Conservation (phyloP, 768 basidiomycete genomes). For the Lepiota venenata region DNA sequence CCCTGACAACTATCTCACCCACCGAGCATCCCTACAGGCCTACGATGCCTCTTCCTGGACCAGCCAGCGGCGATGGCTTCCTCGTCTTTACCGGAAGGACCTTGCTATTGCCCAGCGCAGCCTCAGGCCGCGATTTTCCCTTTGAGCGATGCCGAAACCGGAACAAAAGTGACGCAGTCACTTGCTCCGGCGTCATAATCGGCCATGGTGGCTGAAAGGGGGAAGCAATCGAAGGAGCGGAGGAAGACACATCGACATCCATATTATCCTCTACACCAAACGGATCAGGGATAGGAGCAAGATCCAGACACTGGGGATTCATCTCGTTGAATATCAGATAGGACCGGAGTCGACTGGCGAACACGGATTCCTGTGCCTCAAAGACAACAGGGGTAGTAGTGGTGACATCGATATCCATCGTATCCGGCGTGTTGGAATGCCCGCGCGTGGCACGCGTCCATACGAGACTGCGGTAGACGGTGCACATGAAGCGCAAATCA, state of each 20-base stretch:
- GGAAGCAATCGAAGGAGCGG: neutral
- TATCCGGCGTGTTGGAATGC: neutral
- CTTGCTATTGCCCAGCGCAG: neutral
- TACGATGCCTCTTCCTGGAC: neutral
- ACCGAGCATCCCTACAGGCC: neutral
- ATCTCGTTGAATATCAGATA: slow-evolving; percentile 8
- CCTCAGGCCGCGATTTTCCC: slow-evolving; percentile 6
- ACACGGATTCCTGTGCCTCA: slow-evolving; percentile 6
- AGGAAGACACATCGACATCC: neutral
- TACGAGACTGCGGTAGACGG: slow-evolving; percentile 7
- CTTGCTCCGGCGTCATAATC: slow-evolving; percentile 1
- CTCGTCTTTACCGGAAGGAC: neutral
- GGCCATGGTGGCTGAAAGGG: neutral
- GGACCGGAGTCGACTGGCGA: slow-evolving; percentile 6
- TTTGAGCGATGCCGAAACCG: slow-evolving; percentile 7
- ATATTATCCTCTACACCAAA: neutral
- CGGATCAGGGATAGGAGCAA: neutral
- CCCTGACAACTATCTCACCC: neutral
- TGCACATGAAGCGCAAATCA: slow-evolving; percentile 7
- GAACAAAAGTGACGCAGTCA: slow-evolving; percentile 4
- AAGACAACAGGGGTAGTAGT: neutral
- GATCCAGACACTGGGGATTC: slow-evolving; percentile 4
- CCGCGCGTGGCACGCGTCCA: neutral
- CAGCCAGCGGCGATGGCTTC: slow-evolving; percentile 5
- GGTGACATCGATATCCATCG: slow-evolving; percentile 3